Percentiles rank a stretch among this genome's conserved stretches.
Conservation (phyloP, 2,329 filamentous ascomycete species). For the Mycogone perniciosa region DNA sequence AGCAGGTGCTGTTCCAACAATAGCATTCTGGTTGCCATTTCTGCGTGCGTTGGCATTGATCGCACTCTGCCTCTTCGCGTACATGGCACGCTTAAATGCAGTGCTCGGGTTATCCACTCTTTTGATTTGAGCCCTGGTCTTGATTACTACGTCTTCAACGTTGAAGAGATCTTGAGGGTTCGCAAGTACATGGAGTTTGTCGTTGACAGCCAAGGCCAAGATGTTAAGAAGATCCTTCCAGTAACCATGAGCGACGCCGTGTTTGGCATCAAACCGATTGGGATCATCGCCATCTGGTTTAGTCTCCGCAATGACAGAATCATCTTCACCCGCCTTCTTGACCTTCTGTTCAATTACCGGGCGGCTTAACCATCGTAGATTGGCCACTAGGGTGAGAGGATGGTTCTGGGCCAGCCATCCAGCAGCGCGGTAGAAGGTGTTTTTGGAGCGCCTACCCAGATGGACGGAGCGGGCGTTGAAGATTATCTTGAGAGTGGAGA, state of each 20-base stretch:
- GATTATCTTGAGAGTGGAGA: slow-evolving; percentile 50
- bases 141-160: slow-evolving; percentile 23
- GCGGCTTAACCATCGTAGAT: slow-evolving; percentile 49
- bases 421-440: slow-evolving; percentile 44
- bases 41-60: no score
- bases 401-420: slow-evolving; percentile 52
- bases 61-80: no score
- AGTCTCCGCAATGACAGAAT: slow-evolving; percentile 28
- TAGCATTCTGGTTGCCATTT: background rate
- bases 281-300: slow-evolving; percentile 31
- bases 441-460: slow-evolving; percentile 46
- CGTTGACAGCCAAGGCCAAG: slow-evolving; percentile 44
- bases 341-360: slow-evolving; percentile 50
- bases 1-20: background rate
- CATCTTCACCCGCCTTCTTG: slow-evolving; percentile 31
- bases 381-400: slow-evolving; percentile 46
- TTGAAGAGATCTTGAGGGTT: slow-evolving; percentile 37
- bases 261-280: slow-evolving; percentile 34
- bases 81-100: background rate
- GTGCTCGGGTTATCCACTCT: background rate
- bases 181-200: slow-evolving; percentile 36
- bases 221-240: slow-evolving; percentile 58
- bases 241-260: slow-evolving; percentile 52
- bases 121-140: background rate
- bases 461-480: slow-evolving; percentile 57